Conservation (phyloP, 1,139 yeast genomes). For the Pichiaceae sp. region DNA sequence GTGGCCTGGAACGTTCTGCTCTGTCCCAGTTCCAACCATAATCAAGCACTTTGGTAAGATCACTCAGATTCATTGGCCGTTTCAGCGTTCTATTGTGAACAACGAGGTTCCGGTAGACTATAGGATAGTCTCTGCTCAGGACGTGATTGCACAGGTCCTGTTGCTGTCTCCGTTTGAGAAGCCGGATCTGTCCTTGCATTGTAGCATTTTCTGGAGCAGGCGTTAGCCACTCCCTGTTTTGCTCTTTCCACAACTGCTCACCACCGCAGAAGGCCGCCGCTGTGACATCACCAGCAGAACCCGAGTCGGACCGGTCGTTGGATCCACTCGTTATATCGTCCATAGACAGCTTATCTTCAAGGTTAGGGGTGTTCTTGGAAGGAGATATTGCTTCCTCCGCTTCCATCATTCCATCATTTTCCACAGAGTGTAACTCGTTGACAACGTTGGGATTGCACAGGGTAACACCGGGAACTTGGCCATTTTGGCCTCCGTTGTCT, state of each 20-base stretch:
- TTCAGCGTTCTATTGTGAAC: slow-evolving; percentile 49
- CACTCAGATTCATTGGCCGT: slow-evolving; percentile 51
- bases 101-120: slow-evolving; percentile 49
- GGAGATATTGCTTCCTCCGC: slow-evolving; percentile 5
- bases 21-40: slow-evolving; percentile 65
- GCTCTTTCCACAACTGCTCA: slow-evolving; percentile 47
- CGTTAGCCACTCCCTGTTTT: slow-evolving; percentile 51
- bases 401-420: slow-evolving; percentile 6
- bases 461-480: not conserved
- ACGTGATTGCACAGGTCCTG: slow-evolving; percentile 31
- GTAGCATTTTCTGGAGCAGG: slow-evolving; percentile 21
- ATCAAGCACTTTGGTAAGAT: slow-evolving; percentile 50
- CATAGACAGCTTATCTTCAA: slow-evolving; percentile 5
- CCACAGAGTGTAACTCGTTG: not conserved
- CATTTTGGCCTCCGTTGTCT: not conserved
- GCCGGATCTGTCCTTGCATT: slow-evolving; percentile 16
- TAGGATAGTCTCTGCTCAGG: slow-evolving; percentile 41
- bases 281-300: slow-evolving; percentile 1
- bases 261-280: slow-evolving; percentile 28
- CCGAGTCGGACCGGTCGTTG: not conserved
- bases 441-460: not conserved
- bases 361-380: not conserved
- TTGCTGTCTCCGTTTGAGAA: slow-evolving; percentile 18
- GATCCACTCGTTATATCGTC: slow-evolving; percentile 3
- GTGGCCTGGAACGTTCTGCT: no score